Evolutionary conservation across 148 eudicot genomes (phyloP).

Genomic region (Diospyros lotus): DNA sequence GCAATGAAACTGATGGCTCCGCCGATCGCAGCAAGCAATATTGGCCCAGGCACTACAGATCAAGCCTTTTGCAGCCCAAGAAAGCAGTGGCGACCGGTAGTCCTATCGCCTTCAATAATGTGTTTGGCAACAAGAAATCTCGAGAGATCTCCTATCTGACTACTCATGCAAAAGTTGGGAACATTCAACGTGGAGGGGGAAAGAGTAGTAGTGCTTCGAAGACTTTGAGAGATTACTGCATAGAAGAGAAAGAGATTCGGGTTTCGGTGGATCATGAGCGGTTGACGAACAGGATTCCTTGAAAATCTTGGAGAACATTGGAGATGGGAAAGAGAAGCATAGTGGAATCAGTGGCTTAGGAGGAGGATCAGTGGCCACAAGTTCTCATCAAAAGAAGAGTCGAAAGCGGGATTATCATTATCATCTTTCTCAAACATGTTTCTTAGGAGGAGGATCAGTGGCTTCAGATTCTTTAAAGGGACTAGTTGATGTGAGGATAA

Average conservation of each 20-base stretch:
- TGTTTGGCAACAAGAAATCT: background rate
- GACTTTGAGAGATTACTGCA: too few relatives aligned
- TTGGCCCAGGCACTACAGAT: background rate
- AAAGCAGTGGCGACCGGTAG: background rate
- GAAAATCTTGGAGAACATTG: background rate
- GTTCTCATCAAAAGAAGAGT: too few relatives aligned
- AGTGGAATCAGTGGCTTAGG: slow-evolving; percentile 9
- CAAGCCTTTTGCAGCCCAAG: background rate
- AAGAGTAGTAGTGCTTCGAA: background rate
- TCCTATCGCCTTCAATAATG: too few relatives aligned
- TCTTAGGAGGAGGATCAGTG: too few relatives aligned
- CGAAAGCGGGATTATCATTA: too few relatives aligned
- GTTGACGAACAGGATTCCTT: too few relatives aligned
- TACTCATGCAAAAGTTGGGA: background rate
- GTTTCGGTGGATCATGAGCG: too few relatives aligned
- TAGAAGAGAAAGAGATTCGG: background rate
- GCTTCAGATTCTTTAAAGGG: too few relatives aligned
- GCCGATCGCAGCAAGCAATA: background rate
- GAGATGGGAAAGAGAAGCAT: background rate
- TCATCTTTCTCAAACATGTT: too few relatives aligned
- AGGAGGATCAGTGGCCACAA: background rate
- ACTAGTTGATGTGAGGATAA: too few relatives aligned
- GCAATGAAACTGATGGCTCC: background rate
- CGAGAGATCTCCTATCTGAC: background rate
- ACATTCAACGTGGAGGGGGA: background rate